These are phyloP conservation scores for Gossypium australe DNA, from an alignment of 345 rosid species.

Conservation along the genomic window DNA sequence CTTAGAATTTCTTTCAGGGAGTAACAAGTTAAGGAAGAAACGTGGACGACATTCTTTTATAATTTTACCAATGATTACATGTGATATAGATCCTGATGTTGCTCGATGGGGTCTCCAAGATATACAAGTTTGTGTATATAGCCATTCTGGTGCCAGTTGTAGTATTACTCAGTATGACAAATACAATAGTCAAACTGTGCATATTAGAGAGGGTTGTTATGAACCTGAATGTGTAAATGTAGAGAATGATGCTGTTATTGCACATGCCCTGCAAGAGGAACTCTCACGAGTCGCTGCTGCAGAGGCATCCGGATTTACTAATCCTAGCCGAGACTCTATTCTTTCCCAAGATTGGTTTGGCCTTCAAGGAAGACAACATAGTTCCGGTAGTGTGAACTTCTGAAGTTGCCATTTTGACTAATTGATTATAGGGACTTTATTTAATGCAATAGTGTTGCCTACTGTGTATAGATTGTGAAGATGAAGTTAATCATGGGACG, in stretches of 20 bases:
- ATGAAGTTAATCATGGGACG: constrained; percentile 11
- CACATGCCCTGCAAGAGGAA: constrained; percentile 71
- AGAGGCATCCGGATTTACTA: constrained; percentile 38
- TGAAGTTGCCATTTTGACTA: not conserved
- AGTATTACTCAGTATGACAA: constrained; percentile 47
- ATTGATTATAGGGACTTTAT: not conserved
- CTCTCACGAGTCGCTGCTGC: constrained; percentile 53
- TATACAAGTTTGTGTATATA: constrained; percentile 50
- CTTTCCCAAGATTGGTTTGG: constrained; percentile 60
- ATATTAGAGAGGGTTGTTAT: constrained; percentile 51
- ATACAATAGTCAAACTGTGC: constrained; percentile 38
- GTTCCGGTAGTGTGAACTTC: constrained; percentile 23
- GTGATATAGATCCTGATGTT: constrained; percentile 63
- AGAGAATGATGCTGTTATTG: constrained; percentile 77
- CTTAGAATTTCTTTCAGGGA: not conserved
- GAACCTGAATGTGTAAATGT: constrained; percentile 30
- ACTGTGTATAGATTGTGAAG: constrained; percentile 27
- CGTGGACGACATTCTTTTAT: not conserved
- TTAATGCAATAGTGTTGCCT: not conserved
- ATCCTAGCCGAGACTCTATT: constrained; percentile 40
- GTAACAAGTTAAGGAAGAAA: not conserved
- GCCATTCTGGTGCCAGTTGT: constrained; percentile 44
- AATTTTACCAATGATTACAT: constrained; percentile 26
- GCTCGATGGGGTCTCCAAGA: constrained; percentile 74
- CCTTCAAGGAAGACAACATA: constrained; percentile 21